Evolutionary conservation across 169 alveolate species (phyloP).

Genomic region (Cyclospora cayetanensis): DNA sequence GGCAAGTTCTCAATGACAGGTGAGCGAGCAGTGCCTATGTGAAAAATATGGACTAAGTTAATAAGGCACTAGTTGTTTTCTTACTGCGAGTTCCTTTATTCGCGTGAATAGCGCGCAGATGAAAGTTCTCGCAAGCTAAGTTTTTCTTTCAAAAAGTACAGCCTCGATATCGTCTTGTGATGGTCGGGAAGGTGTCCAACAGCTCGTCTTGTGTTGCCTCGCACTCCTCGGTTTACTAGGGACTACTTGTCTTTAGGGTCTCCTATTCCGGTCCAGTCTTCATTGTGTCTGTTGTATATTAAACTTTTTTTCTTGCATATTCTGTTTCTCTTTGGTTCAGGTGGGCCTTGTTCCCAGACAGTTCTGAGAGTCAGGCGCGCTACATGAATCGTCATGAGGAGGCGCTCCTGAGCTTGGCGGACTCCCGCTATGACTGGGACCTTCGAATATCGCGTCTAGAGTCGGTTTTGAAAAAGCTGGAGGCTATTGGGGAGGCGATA

Average conservation of each 20-base stretch:
- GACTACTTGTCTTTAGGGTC: neutral
- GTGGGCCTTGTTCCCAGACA: conserved; percentile 63
- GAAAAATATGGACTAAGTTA: too few relatives aligned
- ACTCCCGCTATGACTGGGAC: conserved; percentile 66
- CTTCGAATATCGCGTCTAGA: neutral
- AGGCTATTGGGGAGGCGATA: neutral
- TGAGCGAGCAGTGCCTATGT: neutral
- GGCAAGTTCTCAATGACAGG: conserved; percentile 67
- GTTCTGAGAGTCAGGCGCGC: conserved; percentile 68
- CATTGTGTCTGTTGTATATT: neutral
- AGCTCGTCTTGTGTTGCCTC: too few relatives aligned
- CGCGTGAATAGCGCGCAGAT: too few relatives aligned
- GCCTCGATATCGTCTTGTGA: too few relatives aligned
- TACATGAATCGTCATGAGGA: conserved; percentile 53
- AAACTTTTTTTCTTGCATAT: neutral
- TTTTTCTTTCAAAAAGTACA: too few relatives aligned
- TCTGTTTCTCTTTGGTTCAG: neutral
- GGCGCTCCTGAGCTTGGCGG: conserved; percentile 43
- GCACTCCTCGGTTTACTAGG: neutral
- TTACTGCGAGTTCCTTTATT: too few relatives aligned
- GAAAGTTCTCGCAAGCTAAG: too few relatives aligned
- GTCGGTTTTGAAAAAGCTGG: neutral
- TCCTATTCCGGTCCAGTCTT: too few relatives aligned
- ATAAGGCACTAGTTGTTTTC: too few relatives aligned
- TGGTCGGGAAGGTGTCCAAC: too few relatives aligned